Base-by-base conservation (phyloP, 805 yeast species). In the Candida sithepensis region DNA sequence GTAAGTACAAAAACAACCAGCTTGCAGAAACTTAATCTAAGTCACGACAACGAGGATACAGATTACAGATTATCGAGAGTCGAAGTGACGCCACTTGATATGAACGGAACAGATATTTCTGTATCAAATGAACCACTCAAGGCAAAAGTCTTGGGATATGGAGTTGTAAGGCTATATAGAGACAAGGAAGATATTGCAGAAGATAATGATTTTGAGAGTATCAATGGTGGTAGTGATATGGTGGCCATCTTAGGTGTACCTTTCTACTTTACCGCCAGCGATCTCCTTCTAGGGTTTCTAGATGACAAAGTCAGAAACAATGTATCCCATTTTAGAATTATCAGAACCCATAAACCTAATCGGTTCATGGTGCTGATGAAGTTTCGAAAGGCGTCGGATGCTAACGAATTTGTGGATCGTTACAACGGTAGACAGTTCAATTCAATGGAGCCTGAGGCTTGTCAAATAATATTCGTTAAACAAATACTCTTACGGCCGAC, bases 191-290 rank as follows among this genome's bases (percentile, higher is more conserved):
- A 61, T 14, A 50, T 58, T 8, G 56, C 56, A 28, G 22, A 20
- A 1, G 49, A 59, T 8, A 37, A 44, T 3, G 51, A 44, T 3
- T 39, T 50, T 33, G 39, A 39, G 8, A 44, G 45, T 21, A 54
- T 56, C 4, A 36, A 67, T 3, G 81, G 81, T 0, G 85, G 82
- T 59, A 81, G 77, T 32, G 78, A 89, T 1, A 84, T 85, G 68
- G 79, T 88, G 3, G 82, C 92, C 1, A 85, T 89, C 18, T 65
- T 89, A n/a, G 90, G 95, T 0, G 83, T 90, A 0, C 97, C 97
- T 0, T 81, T 86, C 10, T 91, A 90, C 62, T 84, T 90, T 64
- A 83, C 96, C 0, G 87, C 92, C 0, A 84, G 89, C 21, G 97
- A 90, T 57, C 62, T 91, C 21, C 64, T 90, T 3, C 45, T 64